Conservation (phyloP, 148 eudicot genomes). For the Camellia japonica region DNA sequence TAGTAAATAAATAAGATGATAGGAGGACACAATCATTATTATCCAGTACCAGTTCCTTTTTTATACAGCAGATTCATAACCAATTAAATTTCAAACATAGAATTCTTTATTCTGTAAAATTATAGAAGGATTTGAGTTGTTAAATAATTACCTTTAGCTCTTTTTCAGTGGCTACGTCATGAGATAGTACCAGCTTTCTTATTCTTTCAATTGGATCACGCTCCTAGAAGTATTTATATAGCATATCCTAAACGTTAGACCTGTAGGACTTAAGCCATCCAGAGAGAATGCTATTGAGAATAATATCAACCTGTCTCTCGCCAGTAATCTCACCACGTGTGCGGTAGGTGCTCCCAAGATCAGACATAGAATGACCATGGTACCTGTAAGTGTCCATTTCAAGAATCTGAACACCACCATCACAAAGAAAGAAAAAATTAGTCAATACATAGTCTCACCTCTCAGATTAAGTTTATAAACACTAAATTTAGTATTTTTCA, state of each 20-base stretch:
- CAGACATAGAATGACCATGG: constrained; percentile 99
- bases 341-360: constrained; percentile 98
- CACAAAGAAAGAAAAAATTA: constrained; percentile 11
- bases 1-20: neutral
- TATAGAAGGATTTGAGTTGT: constrained; percentile 31
- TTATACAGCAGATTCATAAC: neutral
- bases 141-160: constrained; percentile 74
- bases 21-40: neutral
- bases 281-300: neutral
- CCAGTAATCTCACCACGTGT: constrained; percentile 94
- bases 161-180: constrained; percentile 81
- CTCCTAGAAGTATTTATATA: constrained; percentile 46
- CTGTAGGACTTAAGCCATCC: neutral
- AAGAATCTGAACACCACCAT: constrained; percentile 68
- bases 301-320: constrained; percentile 63
- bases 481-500: no score
- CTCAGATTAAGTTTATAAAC: no score
- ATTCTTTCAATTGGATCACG: constrained; percentile 97
- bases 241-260: neutral
- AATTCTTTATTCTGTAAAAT: neutral
- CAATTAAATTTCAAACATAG: neutral
- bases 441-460: no score
- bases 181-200: constrained; percentile 65
- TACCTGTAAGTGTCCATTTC: constrained; percentile 99
- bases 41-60: neutral